phyloP scores from a whole-genome alignment of 2,329 filamentous ascomycete species.

The Fusarium pilosicola region DNA sequence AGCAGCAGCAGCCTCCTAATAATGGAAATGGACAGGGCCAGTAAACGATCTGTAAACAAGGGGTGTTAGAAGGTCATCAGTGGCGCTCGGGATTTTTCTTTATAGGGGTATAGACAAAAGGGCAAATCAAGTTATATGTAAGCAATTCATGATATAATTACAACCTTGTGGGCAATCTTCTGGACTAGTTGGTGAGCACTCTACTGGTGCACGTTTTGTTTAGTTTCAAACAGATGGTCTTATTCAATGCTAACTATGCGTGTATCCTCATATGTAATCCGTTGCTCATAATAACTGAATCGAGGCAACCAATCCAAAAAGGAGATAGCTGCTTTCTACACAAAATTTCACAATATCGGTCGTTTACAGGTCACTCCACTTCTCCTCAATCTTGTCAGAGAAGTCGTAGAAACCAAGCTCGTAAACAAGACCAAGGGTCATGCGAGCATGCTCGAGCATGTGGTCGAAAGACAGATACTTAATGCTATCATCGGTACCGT shows the following conservation, averaged over 20 bases:
- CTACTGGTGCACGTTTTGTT: background rate
- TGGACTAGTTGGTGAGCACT: background rate
- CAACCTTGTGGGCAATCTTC: background rate
- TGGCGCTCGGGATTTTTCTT: slow-evolving; percentile 27
- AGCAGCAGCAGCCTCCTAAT: slow-evolving; percentile 45
- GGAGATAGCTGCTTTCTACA: background rate
- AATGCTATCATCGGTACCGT: slow-evolving; percentile 75
- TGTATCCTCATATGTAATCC: slow-evolving; percentile 26
- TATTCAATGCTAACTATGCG: background rate
- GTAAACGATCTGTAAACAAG: slow-evolving; percentile 17
- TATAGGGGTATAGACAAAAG: slow-evolving; percentile 35
- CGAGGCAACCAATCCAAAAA: background rate
- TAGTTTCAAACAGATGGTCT: background rate
- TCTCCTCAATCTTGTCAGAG: slow-evolving; percentile 50
- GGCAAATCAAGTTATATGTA: background rate
- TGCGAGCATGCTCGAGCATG: slow-evolving; percentile 88
- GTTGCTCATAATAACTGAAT: slow-evolving; percentile 18
- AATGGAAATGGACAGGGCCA: slow-evolving; percentile 42
- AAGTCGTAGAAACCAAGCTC: slow-evolving; percentile 85
- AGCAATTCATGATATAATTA: slow-evolving; percentile 16
- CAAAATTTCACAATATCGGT: background rate
- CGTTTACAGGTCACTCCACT: slow-evolving; percentile 51
- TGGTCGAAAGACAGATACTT: slow-evolving; percentile 84
- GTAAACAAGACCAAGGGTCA: slow-evolving; percentile 85
- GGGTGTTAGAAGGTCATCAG: slow-evolving; percentile 8